A percentile compares a stretch with the other conserved stretches of the same genome.
phyloP scores from a whole-genome alignment of 441 rosid genomes.

The Bruguiera hainesii region DNA sequence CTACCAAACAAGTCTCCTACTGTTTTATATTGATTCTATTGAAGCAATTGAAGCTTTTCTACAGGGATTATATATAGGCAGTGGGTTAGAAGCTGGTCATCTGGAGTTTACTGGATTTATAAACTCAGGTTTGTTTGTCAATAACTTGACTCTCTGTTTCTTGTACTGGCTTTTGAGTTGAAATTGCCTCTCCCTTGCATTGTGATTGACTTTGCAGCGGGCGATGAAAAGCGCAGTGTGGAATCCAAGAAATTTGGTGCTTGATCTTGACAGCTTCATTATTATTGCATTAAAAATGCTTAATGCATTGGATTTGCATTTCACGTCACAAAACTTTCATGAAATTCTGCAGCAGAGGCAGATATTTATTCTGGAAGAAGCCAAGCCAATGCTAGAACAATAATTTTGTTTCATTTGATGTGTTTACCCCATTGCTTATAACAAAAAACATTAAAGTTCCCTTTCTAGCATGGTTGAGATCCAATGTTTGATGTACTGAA shows the following conservation, averaged over 20 bases:
- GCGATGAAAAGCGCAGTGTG: background rate
- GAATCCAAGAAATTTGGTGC: background rate
- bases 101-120: constrained; percentile 51
- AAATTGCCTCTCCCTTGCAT: constrained; percentile 3
- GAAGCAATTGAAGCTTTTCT: constrained; percentile 13
- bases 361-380: too few species aligned
- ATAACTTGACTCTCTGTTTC: background rate
- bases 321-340: background rate
- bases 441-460: too few species aligned
- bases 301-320: background rate
- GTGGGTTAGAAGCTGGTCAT: constrained; percentile 49
- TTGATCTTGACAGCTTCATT: constrained; percentile 2
- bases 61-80: constrained; percentile 62
- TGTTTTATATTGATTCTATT: background rate
- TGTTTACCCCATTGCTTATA: too few species aligned
- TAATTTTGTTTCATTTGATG: too few species aligned
- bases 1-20: background rate
- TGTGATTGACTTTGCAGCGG: constrained; percentile 3
- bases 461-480: too few species aligned
- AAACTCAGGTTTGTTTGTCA: constrained; percentile 58
- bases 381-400: too few species aligned
- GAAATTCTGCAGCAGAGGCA: too few species aligned
- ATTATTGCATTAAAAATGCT: background rate
- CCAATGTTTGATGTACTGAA: too few species aligned
- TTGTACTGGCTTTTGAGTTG: constrained; percentile 9